Conservation (phyloP, 2,329 filamentous ascomycete species). For the Pseudogymnoascus sp. region DNA sequence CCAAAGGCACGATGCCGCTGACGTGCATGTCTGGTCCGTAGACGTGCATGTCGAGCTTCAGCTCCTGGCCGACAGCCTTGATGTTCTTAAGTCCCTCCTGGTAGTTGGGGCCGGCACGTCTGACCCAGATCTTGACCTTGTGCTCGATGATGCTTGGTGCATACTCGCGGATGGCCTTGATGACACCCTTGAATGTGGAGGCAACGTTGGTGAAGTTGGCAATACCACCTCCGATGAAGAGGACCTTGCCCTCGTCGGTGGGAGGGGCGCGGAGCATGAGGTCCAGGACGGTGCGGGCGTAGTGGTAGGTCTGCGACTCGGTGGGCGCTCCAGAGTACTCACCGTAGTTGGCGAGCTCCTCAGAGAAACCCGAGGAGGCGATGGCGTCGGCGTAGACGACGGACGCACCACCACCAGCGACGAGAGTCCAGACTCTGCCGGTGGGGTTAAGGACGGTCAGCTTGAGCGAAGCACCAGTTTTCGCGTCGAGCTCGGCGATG, state of each 20-base stretch:
- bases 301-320: constrained; percentile 98
- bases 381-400: constrained; percentile 99
- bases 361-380: constrained; percentile 87
- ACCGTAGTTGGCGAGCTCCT: constrained; percentile 97
- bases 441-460: constrained; percentile 87
- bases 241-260: constrained; percentile 86
- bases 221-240: constrained; percentile 99
- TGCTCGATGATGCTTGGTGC: constrained; percentile 81
- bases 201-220: constrained; percentile 99
- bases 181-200: constrained; percentile 99
- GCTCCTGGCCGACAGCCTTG: constrained; percentile 89
- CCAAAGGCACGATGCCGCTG: constrained; percentile 90
- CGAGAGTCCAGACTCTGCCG: constrained; percentile 95
- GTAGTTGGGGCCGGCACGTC: constrained; percentile 89
- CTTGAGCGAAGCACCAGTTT: constrained; percentile 98
- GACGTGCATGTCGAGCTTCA: constrained; percentile 91
- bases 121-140: constrained; percentile 97
- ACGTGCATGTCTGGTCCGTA: constrained; percentile 79
- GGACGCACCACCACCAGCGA: constrained; percentile 97
- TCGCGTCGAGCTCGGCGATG: constrained; percentile 96
- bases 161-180: constrained; percentile 87
- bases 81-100: constrained; percentile 99
- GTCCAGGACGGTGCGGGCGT: constrained; percentile 92
- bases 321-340: constrained; percentile 99
- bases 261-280: constrained; percentile 89